phyloP scores from a whole-genome alignment of 768 basidiomycete genomes.

The Neoboletus magnificus region DNA sequence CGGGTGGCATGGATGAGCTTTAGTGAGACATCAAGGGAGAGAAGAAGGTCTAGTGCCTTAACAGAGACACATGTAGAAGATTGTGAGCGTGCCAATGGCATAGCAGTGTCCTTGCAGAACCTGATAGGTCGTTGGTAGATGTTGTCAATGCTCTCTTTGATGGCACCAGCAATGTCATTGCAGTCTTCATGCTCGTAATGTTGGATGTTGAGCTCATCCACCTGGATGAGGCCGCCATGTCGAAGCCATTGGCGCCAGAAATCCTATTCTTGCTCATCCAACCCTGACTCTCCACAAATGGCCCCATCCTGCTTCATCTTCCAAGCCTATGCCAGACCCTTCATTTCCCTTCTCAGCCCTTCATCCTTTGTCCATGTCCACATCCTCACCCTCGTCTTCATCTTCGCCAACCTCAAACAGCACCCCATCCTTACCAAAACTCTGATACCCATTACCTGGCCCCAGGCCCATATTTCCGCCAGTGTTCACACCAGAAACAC shows the following conservation, averaged over 20 bases:
- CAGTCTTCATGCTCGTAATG: neutral
- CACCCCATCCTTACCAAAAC: slow-evolving; percentile 32
- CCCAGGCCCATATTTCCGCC: neutral
- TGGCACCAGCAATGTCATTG: neutral
- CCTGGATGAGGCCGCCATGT: no score
- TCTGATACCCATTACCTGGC: slow-evolving; percentile 19
- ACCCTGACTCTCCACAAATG: no score
- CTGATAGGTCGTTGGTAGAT: neutral
- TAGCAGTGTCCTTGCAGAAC: no score
- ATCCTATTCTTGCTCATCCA: no score
- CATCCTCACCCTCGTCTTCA: slow-evolving; percentile 21
- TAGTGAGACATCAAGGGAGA: slow-evolving; percentile 88
- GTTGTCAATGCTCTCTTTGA: neutral
- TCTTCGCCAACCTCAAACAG: slow-evolving; percentile 52
- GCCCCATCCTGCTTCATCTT: no score
- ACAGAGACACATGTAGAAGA: neutral
- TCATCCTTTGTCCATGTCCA: slow-evolving; percentile 3
- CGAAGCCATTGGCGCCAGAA: no score
- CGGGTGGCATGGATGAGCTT: slow-evolving; percentile 92
- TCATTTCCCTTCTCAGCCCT: no score
- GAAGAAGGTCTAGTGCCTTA: slow-evolving; percentile 70
- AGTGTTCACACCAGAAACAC: neutral
- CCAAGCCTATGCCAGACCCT: no score
- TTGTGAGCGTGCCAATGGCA: no score
- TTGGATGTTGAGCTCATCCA: neutral